Percentiles rank a stretch among this genome's conserved stretches.
These are phyloP conservation scores for Calendula officinalis DNA, from an alignment of 129 eudicot species.

Conservation along the genomic window DNA sequence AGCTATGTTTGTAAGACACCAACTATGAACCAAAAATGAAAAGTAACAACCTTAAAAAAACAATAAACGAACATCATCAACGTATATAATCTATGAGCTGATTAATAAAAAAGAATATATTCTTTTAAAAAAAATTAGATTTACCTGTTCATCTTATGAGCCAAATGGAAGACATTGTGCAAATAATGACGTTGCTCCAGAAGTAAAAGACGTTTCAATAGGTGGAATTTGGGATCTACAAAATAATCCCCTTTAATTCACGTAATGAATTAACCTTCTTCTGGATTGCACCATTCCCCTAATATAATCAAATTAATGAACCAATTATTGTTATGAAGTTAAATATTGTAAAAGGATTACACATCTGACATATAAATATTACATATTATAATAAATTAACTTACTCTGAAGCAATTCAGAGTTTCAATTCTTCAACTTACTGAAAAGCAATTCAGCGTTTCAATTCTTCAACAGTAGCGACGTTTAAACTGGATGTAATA, in stretches of 20 bases:
- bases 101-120: not conserved
- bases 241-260: conserved; percentile 69
- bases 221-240: conserved; percentile 95
- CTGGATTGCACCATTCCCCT: conserved; percentile 80
- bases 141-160: conserved; percentile 99
- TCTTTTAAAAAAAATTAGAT: too few species aligned
- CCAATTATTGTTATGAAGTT: not conserved
- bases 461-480: conserved; percentile 65
- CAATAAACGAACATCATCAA: too few species aligned
- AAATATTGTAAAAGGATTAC: not conserved
- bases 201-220: conserved; percentile 75
- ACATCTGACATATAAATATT: too few species aligned
- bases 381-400: conserved; percentile 17
- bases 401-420: too few species aligned
- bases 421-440: too few species aligned
- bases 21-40: conserved; percentile 18
- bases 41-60: too few species aligned
- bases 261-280: conserved; percentile 78
- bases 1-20: too few species aligned
- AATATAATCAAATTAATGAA: conserved; percentile 1
- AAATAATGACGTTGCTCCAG: conserved; percentile 73
- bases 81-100: conserved; percentile 8
- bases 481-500: too few species aligned
- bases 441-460: conserved; percentile 63
- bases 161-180: conserved; percentile 92